A percentile compares a stretch with the other conserved stretches of the same genome.
Evolutionary conservation across 306 rosid species (phyloP).

Genomic region (Pterocarpus macrocarpus): DNA sequence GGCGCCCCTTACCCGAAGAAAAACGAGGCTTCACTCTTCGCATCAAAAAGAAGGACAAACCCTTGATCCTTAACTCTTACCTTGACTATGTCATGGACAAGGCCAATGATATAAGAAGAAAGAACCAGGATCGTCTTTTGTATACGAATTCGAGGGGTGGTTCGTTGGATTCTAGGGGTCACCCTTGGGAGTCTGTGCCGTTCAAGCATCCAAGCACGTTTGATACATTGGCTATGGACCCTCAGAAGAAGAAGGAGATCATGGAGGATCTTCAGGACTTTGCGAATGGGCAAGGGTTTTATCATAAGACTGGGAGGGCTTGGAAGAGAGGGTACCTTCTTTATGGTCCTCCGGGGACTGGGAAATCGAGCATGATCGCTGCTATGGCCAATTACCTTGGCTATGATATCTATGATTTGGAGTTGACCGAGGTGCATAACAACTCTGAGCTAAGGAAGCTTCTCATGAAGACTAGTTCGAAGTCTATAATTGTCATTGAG

Average conservation of each 20-base stretch:
- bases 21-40: constrained; percentile 89
- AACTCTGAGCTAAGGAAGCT: constrained; percentile 89
- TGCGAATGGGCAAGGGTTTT: constrained; percentile 78
- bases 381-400: constrained; percentile 95
- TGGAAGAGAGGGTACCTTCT: constrained; percentile 96
- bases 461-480: constrained; percentile 92
- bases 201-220: constrained; percentile 96
- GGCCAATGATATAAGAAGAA: constrained; percentile 81
- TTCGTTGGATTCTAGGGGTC: constrained; percentile 83
- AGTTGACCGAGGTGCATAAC: constrained; percentile 87
- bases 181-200: constrained; percentile 99
- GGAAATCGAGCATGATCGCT: constrained; percentile 95
- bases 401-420: constrained; percentile 90
- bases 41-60: constrained; percentile 72
- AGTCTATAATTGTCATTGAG: constrained; percentile 88
- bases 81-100: constrained; percentile 84
- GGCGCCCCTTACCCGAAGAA: constrained; percentile 95
- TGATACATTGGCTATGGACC: constrained; percentile 95
- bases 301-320: constrained; percentile 90
- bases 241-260: constrained; percentile 63
- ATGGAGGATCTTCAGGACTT: constrained; percentile 86
- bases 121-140: constrained; percentile 81
- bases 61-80: constrained; percentile 65
- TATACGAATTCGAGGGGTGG: constrained; percentile 95
- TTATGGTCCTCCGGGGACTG: constrained; percentile 95